Evolutionary conservation across 2,329 filamentous ascomycete genomes (phyloP).

Genomic region (Mollisiaceae sp.): DNA sequence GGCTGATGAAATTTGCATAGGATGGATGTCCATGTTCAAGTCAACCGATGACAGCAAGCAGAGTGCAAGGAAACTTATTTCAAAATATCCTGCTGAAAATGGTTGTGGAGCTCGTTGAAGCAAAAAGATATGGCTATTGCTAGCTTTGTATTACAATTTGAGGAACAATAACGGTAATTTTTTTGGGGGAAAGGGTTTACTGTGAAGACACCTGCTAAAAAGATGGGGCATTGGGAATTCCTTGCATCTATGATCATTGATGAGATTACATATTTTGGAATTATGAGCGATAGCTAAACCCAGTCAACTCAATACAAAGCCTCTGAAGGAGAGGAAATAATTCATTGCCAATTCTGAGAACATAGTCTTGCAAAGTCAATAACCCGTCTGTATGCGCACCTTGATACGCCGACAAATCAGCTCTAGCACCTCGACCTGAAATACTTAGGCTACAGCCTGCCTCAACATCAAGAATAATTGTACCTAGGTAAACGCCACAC

Average conservation of each 20-base stretch:
- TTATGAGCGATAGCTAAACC: no score
- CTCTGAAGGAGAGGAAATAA: no score
- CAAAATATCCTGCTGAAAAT: neutral
- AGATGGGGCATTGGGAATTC: no score
- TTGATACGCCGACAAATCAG: neutral
- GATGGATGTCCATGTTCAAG: constrained; percentile 11
- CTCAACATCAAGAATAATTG: neutral
- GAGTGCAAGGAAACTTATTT: neutral
- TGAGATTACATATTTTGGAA: no score
- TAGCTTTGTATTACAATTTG: no score
- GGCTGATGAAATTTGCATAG: constrained; percentile 3
- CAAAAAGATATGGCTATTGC: no score
- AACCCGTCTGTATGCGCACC: neutral
- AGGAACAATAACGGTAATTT: no score
- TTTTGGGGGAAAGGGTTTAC: no score
- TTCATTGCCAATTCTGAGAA: no score
- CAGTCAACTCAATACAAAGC: no score
- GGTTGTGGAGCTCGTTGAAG: neutral
- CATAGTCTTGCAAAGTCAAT: neutral
- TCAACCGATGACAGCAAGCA: neutral
- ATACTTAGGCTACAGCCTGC: neutral
- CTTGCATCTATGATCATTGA: no score
- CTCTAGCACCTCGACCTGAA: neutral
- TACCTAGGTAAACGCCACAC: neutral
- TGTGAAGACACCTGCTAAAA: no score